Evolutionary conservation across 352 stramenopile genomes (phyloP).

Genomic region (Pythium aristosporum): DNA sequence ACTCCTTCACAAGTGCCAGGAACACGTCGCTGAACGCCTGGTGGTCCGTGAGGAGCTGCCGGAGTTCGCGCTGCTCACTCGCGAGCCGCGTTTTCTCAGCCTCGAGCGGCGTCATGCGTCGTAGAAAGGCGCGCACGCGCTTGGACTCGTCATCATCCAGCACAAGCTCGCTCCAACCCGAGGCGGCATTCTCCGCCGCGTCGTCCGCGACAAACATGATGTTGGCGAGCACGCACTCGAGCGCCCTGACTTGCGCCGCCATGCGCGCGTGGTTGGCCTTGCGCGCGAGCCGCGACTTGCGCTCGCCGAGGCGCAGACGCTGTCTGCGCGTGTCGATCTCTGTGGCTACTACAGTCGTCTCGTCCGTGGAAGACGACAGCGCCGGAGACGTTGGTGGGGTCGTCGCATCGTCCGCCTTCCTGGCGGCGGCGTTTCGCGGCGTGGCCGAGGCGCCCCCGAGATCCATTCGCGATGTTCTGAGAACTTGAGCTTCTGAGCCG

Average conservation of each 20-base stretch:
- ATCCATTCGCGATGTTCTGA: no score
- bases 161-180: neutral
- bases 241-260: neutral
- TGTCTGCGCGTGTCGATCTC: neutral
- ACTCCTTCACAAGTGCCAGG: neutral
- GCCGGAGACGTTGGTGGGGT: no score
- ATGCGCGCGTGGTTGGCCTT: constrained; percentile 1
- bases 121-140: constrained; percentile 1
- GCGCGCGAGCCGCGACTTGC: neutral
- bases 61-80: constrained; percentile 1
- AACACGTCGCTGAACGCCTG: neutral
- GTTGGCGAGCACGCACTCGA: constrained; percentile 7
- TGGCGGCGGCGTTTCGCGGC: no score
- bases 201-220: neutral
- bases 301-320: neutral
- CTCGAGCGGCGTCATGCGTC: neutral
- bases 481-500: no score
- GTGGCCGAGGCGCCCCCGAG: no score
- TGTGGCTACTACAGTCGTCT: no score
- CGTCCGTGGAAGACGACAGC: no score
- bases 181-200: neutral
- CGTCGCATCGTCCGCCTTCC: no score
- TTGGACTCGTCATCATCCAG: constrained; percentile 5
- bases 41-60: neutral
- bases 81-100: neutral